These are phyloP conservation scores for Curvularia hawaiiensis DNA, from an alignment of 2,329 filamentous ascomycete genomes.

Conservation along the genomic window DNA sequence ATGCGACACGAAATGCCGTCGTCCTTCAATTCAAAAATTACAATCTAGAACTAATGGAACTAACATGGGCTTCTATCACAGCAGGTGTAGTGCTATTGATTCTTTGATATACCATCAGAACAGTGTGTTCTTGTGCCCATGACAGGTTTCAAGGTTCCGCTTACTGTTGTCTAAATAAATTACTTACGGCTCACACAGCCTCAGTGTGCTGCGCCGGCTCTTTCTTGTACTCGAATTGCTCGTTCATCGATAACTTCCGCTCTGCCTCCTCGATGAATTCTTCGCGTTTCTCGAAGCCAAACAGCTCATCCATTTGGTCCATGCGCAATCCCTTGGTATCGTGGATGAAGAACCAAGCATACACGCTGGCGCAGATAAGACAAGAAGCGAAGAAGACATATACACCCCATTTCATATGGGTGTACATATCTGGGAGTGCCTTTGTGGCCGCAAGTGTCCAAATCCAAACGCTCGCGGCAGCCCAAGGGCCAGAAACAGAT, in stretches of 20 bases:
- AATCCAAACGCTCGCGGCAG: slow-evolving; percentile 45
- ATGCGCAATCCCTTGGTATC: slow-evolving; percentile 48
- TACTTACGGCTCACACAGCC: background rate
- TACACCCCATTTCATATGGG: slow-evolving; percentile 45
- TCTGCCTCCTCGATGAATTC: slow-evolving; percentile 9
- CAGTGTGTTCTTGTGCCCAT: background rate
- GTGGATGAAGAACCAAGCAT: slow-evolving; percentile 49
- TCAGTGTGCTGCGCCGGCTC: slow-evolving; percentile 4
- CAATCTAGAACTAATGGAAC: too few relatives aligned
- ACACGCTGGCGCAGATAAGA: slow-evolving; percentile 45
- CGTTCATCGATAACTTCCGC: slow-evolving; percentile 10
- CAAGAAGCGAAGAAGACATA: slow-evolving; percentile 51
- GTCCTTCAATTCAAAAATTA: too few relatives aligned
- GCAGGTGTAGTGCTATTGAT: too few relatives aligned
- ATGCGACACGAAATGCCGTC: too few relatives aligned
- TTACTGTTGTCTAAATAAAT: background rate
- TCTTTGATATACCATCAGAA: too few relatives aligned
- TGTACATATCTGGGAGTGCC: slow-evolving; percentile 49
- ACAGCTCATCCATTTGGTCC: slow-evolving; percentile 48
- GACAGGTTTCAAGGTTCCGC: background rate
- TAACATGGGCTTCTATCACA: too few relatives aligned
- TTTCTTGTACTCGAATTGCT: slow-evolving; percentile 28
- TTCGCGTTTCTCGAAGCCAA: slow-evolving; percentile 37
- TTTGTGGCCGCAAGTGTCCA: slow-evolving; percentile 50
- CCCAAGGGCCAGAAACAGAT: slow-evolving; percentile 47